Percentiles rank a stretch among this genome's conserved stretches.
phyloP scores from a whole-genome alignment of 2,329 filamentous ascomycete genomes.

The Fusarium neocosmosporiellum region DNA sequence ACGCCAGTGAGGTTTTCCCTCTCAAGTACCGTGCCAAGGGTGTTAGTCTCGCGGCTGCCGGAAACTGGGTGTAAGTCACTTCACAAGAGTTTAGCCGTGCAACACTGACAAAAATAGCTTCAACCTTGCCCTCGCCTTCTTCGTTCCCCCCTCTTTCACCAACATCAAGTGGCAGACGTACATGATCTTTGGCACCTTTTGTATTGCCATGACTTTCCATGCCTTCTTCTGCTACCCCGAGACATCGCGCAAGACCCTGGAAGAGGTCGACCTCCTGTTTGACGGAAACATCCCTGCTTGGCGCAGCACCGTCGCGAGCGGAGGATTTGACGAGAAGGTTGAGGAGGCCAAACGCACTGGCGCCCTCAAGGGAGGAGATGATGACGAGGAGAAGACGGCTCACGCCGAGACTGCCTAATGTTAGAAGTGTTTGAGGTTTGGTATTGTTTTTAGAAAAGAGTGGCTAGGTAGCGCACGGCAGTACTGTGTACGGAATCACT shows the following conservation, averaged over 20 bases:
- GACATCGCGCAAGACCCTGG: slow-evolving; percentile 52
- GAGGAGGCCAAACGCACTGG: slow-evolving; percentile 34
- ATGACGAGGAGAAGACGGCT: slow-evolving; percentile 26
- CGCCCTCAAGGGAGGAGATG: slow-evolving; percentile 25
- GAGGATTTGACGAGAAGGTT: slow-evolving; percentile 30
- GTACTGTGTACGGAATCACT: too few species aligned
- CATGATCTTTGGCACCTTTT: slow-evolving; percentile 57
- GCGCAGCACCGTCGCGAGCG: slow-evolving; percentile 26
- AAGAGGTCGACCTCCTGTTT: slow-evolving; percentile 39
- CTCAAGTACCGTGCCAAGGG: slow-evolving; percentile 63
- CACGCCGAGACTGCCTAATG: slow-evolving; percentile 36
- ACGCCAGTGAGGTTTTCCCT: slow-evolving; percentile 68
- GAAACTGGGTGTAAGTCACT: slow-evolving; percentile 52
- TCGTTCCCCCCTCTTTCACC: slow-evolving; percentile 51
- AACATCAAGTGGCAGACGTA: slow-evolving; percentile 63
- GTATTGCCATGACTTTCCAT: slow-evolving; percentile 55
- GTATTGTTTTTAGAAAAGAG: neutral
- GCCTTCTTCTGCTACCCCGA: slow-evolving; percentile 67
- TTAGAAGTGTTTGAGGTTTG: neutral
- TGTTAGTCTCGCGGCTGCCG: slow-evolving; percentile 62
- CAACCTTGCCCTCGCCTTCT: slow-evolving; percentile 54
- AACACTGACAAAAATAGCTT: slow-evolving; percentile 40
- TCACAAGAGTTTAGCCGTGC: accelerated
- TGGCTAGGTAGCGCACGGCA: neutral
- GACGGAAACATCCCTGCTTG: slow-evolving; percentile 38